Base-by-base conservation (phyloP, 2,329 filamentous ascomycete species). In the Epichloe typhina region DNA sequence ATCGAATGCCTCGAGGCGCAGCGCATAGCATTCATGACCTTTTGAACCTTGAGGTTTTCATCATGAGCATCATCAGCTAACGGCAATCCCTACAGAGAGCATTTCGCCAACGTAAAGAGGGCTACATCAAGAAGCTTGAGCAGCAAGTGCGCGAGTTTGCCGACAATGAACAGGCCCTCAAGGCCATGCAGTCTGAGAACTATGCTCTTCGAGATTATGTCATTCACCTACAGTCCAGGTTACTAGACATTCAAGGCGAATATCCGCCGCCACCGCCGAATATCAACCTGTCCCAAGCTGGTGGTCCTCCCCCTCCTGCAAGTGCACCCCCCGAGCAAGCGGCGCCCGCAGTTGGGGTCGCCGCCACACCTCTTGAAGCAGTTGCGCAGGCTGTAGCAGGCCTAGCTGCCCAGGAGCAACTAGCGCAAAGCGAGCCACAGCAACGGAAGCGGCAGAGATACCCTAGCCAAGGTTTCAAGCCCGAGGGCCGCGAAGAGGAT, bases 101-200 rank as follows among this genome's bases (percentile, higher is more conserved):
- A 41, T 98, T 98, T 70, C 87, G 93, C 41, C 90, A 97, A 70
- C 86, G 93, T 55, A 98, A 98, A 66, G 93, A 98, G 69, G 87
- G 88, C 44, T 96, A 98, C 66, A 98, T 98, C 67, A 95, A 95
- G 73, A 94, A 95, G 66, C 78, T 98, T 6, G 93, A 98, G 69
- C 86, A 93, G 64, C 88, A 97, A 65, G 88, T 96, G 48, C 83
- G 88, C 61, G 87, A 93, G 33, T 86, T 82, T 57, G 77, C 80
- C 58, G 76, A 81, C 17, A 79, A 95, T 67, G 86, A 89, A 57
- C 79, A 86, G 55, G 80, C 79, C 51, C 88, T 80, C 68, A 93
- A 95, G 66, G 72, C 76, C n/a, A 71, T 95, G 26, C 88, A 95
- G 63, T 75, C 80, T 31, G 91, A 98, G 66, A 95, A 96, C 69